Base-by-base conservation (phyloP, 176 grass and related monocot species). In the Lolium multiflorum region DNA sequence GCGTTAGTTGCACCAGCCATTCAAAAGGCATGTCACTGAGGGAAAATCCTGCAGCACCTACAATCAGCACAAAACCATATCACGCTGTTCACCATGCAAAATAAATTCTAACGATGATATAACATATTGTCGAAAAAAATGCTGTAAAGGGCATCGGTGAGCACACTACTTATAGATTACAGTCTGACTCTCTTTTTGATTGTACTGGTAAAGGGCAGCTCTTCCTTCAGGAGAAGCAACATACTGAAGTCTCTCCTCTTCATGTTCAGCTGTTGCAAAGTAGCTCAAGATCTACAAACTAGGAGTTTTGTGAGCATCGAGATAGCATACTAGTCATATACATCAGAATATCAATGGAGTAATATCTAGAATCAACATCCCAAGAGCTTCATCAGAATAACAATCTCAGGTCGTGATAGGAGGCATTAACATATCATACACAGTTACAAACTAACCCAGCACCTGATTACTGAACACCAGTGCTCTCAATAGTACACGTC, bases 11-110 rank as follows among this genome's bases (percentile, higher is more conserved):
- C 44, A 93, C 93, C 80, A 98, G 46, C 93, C 95, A 93, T 81
- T 98, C 95, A 82, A 98, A 95, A 86, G 95, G 87, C 89, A 95
- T 94, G 61, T 90, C 67, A 98, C 92, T 2, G 87, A 98, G 60
- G 93, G 87, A 75, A 98, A 98, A 77, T 95, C 95, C 77, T 98
- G 89, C 87, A 95, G 72, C 59, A 43, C 41, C 41, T 7, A 43
- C 7, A 43, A 5, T 43, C 41, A 43, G 41, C 41, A 43, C 41
- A 43, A 43, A 43, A 73, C 35, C 15, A 59, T 13, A 39, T 77
- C 56, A 71, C 17, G 87, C 6, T 56, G 20, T 65, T 84, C 14
- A 54, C n/a, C 64, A 86, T 55, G 20, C 82, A 39, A 72, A 78
- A 38, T 49, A 47, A 43, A 43, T 43, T 43, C 41, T 5, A 43